These are phyloP conservation scores for Conringia planisiliqua DNA, from an alignment of 345 rosid genomes.

Conservation along the genomic window DNA sequence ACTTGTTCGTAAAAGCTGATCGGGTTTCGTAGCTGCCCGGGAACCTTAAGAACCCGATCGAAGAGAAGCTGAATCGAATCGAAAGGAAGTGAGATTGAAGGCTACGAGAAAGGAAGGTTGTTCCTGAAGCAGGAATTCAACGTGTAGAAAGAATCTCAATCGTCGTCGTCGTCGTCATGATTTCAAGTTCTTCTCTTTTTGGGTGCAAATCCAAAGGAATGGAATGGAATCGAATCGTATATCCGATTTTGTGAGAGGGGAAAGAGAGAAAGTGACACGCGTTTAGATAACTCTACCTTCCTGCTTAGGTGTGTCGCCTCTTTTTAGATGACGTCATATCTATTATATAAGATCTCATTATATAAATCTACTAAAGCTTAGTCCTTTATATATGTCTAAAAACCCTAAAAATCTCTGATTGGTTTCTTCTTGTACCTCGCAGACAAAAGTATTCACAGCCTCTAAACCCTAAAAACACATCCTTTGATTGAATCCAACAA, in stretches of 20 bases:
- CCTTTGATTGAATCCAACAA: neutral
- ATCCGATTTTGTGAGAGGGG: neutral
- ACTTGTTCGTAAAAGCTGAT: neutral
- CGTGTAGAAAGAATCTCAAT: neutral
- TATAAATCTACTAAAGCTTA: no score
- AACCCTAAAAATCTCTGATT: neutral
- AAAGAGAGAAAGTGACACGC: conserved; percentile 24
- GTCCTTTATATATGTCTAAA: no score
- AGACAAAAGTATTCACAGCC: neutral
- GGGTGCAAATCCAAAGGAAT: conserved; percentile 6
- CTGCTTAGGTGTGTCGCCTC: neutral
- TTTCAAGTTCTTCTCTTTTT: neutral
- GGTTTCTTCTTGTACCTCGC: neutral
- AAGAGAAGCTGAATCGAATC: conserved; percentile 17
- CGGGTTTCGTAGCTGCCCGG: neutral
- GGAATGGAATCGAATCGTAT: neutral
- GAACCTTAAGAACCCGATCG: neutral
- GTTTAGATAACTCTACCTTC: conserved; percentile 15
- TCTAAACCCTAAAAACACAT: conserved; percentile 8
- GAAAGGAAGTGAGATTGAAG: neutral
- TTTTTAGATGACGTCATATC: conserved; percentile 2
- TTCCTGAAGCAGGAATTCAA: neutral
- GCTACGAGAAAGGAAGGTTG: neutral
- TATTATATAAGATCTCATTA: no score
- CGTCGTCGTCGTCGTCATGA: conserved; percentile 11